Evolutionary conservation across 2,329 filamentous ascomycete genomes (phyloP).

Genomic region (Pseudogymnoascus sp.): DNA sequence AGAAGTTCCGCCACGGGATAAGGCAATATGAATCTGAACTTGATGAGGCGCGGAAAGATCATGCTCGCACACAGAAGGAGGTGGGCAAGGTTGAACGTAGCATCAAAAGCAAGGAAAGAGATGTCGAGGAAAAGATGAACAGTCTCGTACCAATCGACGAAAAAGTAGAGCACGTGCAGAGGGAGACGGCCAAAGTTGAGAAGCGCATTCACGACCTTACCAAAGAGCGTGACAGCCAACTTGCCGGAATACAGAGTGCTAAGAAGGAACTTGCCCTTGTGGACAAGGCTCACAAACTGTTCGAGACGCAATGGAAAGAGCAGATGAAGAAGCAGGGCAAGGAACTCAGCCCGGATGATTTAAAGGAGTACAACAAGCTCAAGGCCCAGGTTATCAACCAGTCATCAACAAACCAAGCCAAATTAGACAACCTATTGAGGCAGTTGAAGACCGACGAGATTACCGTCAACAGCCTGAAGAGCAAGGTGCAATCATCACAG

Average conservation of each 20-base stretch:
- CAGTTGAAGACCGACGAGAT: slow-evolving; percentile 88
- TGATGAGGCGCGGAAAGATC: slow-evolving; percentile 75
- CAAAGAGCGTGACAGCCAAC: slow-evolving; percentile 69
- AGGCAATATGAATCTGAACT: slow-evolving; percentile 75
- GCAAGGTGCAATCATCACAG: slow-evolving; percentile 74
- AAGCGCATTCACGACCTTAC: slow-evolving; percentile 61
- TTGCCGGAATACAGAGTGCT: slow-evolving; percentile 59
- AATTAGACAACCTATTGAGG: slow-evolving; percentile 76
- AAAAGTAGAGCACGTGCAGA: slow-evolving; percentile 73
- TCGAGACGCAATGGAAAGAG: slow-evolving; percentile 80
- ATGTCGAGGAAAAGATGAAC: slow-evolving; percentile 79
- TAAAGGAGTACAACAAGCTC: slow-evolving; percentile 81
- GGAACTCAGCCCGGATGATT: slow-evolving; percentile 75
- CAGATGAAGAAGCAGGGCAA: slow-evolving; percentile 79
- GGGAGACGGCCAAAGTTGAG: slow-evolving; percentile 60
- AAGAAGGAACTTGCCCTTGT: slow-evolving; percentile 75
- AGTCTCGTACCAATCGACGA: slow-evolving; percentile 83
- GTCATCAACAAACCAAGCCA: slow-evolving; percentile 71
- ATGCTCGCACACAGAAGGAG: slow-evolving; percentile 66
- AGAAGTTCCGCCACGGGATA: slow-evolving; percentile 82
- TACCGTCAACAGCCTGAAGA: slow-evolving; percentile 79
- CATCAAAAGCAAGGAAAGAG: slow-evolving; percentile 79
- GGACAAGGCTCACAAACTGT: slow-evolving; percentile 82
- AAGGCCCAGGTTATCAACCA: slow-evolving; percentile 78
- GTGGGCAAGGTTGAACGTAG: slow-evolving; percentile 74